Evolutionary conservation across 495 filamentous ascomycete species (phyloP).

Genomic region (Glarea lozoyensis): DNA sequence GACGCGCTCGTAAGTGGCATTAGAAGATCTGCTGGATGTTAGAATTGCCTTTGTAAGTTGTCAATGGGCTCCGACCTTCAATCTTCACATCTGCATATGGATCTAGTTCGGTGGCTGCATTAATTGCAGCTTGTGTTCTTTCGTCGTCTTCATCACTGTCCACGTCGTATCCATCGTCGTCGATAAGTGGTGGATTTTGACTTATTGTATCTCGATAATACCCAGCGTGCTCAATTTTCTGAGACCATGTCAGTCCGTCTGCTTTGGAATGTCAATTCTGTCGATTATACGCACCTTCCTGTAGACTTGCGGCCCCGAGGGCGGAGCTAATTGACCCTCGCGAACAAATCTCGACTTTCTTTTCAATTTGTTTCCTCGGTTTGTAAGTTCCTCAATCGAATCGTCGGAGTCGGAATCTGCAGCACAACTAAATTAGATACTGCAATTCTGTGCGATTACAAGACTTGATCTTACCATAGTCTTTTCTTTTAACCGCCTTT

Average conservation of each 20-base stretch:
- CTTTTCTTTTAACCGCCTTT: slow-evolving; percentile 53
- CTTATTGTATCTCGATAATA: slow-evolving; percentile 77
- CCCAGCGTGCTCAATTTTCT: slow-evolving; percentile 81
- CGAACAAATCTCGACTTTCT: slow-evolving; percentile 72
- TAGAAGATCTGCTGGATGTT: slow-evolving; percentile 69
- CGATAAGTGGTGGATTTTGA: slow-evolving; percentile 62
- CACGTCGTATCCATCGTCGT: slow-evolving; percentile 81
- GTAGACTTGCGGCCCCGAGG: slow-evolving; percentile 67
- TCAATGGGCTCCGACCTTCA: slow-evolving; percentile 52
- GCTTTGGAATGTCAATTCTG: not conserved
- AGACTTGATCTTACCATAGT: slow-evolving; percentile 40
- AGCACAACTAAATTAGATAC: not conserved
- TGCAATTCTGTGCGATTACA: not conserved
- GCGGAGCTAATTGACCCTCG: slow-evolving; percentile 61
- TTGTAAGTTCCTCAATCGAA: slow-evolving; percentile 67
- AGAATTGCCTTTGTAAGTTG: slow-evolving; percentile 17
- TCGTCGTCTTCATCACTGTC: slow-evolving; percentile 73
- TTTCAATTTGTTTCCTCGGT: slow-evolving; percentile 88
- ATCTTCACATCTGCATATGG: slow-evolving; percentile 74
- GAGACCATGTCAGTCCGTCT: slow-evolving; percentile 6
- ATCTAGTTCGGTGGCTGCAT: slow-evolving; percentile 65
- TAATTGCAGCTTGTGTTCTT: slow-evolving; percentile 51
- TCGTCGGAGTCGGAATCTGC: slow-evolving; percentile 83
- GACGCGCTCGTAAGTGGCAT: slow-evolving; percentile 80
- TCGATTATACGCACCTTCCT: slow-evolving; percentile 55